A percentile compares a stretch with the other conserved stretches of the same genome.
Conservation (phyloP, 371 early-diverging fungal genomes). For the Parasitella parasitica region DNA sequence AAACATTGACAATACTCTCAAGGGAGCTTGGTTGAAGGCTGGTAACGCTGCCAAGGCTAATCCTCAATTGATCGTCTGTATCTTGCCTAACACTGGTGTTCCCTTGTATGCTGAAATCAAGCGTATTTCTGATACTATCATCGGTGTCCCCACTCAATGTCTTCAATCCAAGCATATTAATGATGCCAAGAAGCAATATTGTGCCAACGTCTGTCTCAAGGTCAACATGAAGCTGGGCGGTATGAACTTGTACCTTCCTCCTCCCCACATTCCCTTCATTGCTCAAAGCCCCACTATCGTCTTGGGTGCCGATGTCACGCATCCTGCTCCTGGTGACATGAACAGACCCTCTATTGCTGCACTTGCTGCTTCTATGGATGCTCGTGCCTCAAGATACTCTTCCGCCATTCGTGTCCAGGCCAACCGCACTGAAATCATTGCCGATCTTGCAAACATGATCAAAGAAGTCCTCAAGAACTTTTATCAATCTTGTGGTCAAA, state of each 20-base stretch:
- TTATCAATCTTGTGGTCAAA: conserved; percentile 68
- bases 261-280: conserved; percentile 59
- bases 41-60: conserved; percentile 70
- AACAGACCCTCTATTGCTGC: conserved; percentile 85
- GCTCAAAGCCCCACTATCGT: conserved; percentile 80
- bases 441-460: conserved; percentile 78
- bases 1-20: conserved; percentile 67
- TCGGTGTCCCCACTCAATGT: conserved; percentile 93
- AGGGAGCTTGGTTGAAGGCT: conserved; percentile 70
- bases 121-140: conserved; percentile 87
- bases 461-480: conserved; percentile 82
- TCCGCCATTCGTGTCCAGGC: conserved; percentile 83
- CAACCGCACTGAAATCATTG: conserved; percentile 86
- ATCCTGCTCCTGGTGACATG: conserved; percentile 77
- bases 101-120: conserved; percentile 94
- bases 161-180: conserved; percentile 76
- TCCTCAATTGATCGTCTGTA: conserved; percentile 80
- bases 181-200: conserved; percentile 68
- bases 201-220: conserved; percentile 81
- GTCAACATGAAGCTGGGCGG: conserved; percentile 91
- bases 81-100: conserved; percentile 85
- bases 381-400: conserved; percentile 82
- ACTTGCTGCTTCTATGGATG: conserved; percentile 72
- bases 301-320: conserved; percentile 96
- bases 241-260: conserved; percentile 59